Evolutionary conservation across 305 asterid species (phyloP), one percentile per base, ranked within the genome.

Genomic region (Solanum hybrid): DNA sequence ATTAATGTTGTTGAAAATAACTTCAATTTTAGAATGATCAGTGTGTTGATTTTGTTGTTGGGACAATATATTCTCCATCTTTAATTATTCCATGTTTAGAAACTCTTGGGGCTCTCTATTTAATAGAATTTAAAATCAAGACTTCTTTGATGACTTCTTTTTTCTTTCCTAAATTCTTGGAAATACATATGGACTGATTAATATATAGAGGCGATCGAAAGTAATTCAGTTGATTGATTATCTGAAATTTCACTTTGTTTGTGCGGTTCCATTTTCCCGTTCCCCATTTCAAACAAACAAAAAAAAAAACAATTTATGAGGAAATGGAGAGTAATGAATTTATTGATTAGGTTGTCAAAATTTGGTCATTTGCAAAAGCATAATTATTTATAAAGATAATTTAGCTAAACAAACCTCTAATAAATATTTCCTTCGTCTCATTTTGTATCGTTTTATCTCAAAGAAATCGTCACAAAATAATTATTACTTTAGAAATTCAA

Each of bases 1-100:
- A 90, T 85, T 92, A 36, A 93, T 90, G 89, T 92, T 93, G 77
- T 89, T 90, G 92, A 95, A 94, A 89, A 92, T 92, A 90, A 93
- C 75, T 6, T 79, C 46, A 73, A 36, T 86, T 46, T 75, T 90
- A 24, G 40, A 37, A 3, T 33, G 13, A 76, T 76, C 40, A 31
- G 13, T 75, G 11, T 75, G n/a, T 75, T 75, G 24, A 75, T 75
- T 31, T 3, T 75, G 80, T 76, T 76, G 82, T 76, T 76, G 40
- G 82, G 82, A 76, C 40, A 31, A 10, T 75, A 29, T 31, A 51
- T 51, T 84, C 29, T 57, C 74, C 74, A 51, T 84, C 40, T 84
- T 24, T 84, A 31, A 75, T 7, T 9, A 36, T 46, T 29, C 87
- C 87, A 83, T 84, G 31, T 51, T 51, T 51, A 33, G 24, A 9